Evolutionary conservation across 2,329 filamentous ascomycete species (phyloP), one percentile per base, ranked within the genome.

Genomic region (Ramichloridium luteum): DNA sequence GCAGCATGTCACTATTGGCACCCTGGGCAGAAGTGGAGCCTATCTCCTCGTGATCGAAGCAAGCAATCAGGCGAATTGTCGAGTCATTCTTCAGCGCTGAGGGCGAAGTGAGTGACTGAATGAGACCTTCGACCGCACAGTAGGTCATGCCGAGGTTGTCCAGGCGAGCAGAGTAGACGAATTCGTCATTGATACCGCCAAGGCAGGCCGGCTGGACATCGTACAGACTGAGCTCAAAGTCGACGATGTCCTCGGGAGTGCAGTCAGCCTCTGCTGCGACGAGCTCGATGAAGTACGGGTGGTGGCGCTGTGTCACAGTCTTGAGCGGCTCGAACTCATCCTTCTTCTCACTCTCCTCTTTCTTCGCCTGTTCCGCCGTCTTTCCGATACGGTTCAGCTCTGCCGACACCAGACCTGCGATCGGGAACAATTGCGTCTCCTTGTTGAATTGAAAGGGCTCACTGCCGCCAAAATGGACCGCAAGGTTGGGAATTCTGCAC

Each of bases 1-100:
- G 88, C 12, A 98, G 70, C 36, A 93, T 70, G 59, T 93, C 93
- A 4, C 84, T 93, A 60, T 92, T 77, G 12, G 90, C 90, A 39
- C 90, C 90, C 52, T 98, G 90, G 4, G 88, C 86, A 3, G 85
- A 93, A 36, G 73, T 77, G 39, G 83, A 93, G 32, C 90, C 90
- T 50, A 98, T 90, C 56, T 98, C 90, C 59, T 98, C 90, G 61
- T 98, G 86, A 55, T 98, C 90, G 57, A 98, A 98, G 59, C 88
- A 82, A 20, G 85, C 80, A 45, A 92, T 79, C n/a, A 98, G 67
- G 27, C 90, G 83, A 50, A 96, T 94, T 12, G 74, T 78, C 3
- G 72, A 65, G 51, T 94, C 88, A 13, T 78, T 60, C 26, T 84
- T 74, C 16, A 96, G 70, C 4, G 78, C 70, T 3, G 66, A 61